Base-by-base conservation (phyloP, 2,329 filamentous ascomycete species). In the Didymella sp. region DNA sequence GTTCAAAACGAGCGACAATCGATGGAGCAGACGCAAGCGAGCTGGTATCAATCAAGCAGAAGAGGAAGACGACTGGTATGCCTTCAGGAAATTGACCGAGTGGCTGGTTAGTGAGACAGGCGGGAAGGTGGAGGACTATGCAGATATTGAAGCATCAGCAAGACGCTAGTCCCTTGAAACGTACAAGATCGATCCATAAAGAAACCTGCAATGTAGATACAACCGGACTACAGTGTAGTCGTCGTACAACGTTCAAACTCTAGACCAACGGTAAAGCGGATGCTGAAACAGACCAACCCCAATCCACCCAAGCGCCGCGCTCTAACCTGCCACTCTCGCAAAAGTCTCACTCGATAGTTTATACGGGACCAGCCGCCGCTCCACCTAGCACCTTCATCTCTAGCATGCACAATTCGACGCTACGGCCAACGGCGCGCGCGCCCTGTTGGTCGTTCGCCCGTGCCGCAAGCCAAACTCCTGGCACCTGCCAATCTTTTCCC, bases 381-480 rank as follows among this genome's bases (percentile, higher is more conserved):
- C 53, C 53, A 51, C n/a, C n/a, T n/a, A n/a, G n/a, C n/a, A n/a
- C 53, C 52, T 46, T 47, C 53, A 56, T 50, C 33, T 56, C 46
- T 31, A 56, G 46, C 40, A 56, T 56, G 52, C 46, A 56, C 38
- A 37, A 19, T 22, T 42, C 42, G 42, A 51, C 46, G 46, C 46
- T 46, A 51, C 27, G 11, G 22, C 28, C 13, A 40, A 22, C 53
- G 53, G 53, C 22, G 42, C 28, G 44, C 17, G 27, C 35, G 41
- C 47, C 40, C 30, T 46, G 22, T 37, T 47, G 33, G 53, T 17
- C 21, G 41, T 24, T 9, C n/a, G 35, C 53, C 41, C 22, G 41
- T 37, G 53, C 53, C 53, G 47, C 53, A 56, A 41, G 31, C 33
- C n/a, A 38, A 25, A 43, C 17, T 19, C n/a, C 33, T 37, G 19